Conservation (phyloP, 208 protist species). For the Leishmania martiniquensis region DNA sequence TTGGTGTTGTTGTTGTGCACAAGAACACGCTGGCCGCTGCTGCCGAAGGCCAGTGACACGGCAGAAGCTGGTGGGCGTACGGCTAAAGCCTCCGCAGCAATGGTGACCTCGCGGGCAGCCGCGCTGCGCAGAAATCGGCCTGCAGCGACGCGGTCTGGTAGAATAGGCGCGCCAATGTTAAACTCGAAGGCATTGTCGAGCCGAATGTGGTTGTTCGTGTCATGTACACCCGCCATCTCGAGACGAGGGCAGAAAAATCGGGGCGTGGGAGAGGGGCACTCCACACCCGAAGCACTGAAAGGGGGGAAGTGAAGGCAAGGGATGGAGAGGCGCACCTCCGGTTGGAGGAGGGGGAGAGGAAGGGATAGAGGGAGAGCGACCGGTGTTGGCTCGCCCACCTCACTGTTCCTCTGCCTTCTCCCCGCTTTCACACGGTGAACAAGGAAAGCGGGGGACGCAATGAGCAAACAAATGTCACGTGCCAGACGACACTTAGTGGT, state of each 20-base stretch:
- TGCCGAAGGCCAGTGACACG: constrained; percentile 69
- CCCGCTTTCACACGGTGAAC: background rate
- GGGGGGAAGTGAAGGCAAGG: background rate
- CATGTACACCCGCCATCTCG: constrained; percentile 11
- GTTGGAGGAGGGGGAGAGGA: background rate
- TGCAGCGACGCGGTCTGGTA: constrained; percentile 55
- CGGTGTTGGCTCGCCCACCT: background rate
- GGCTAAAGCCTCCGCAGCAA: constrained; percentile 9
- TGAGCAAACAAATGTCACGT: background rate
- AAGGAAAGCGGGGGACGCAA: background rate
- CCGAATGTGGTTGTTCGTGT: constrained; percentile 30
- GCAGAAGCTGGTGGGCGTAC: constrained; percentile 32
- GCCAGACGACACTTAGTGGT: background rate
- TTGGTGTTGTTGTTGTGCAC: constrained; percentile 87
- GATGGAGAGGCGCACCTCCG: background rate
- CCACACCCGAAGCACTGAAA: background rate
- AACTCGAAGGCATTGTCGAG: constrained; percentile 73
- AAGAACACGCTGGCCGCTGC: constrained; percentile 76
- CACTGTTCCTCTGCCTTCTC: background rate
- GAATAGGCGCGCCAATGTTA: constrained; percentile 50
- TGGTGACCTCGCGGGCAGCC: constrained; percentile 12
- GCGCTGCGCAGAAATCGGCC: constrained; percentile 65
- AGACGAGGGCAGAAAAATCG: background rate
- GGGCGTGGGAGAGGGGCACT: background rate
- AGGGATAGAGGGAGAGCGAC: no score